Evolutionary conservation across 2,329 filamentous ascomycete species (phyloP).

Genomic region (Ploettnerulaceae sp.): DNA sequence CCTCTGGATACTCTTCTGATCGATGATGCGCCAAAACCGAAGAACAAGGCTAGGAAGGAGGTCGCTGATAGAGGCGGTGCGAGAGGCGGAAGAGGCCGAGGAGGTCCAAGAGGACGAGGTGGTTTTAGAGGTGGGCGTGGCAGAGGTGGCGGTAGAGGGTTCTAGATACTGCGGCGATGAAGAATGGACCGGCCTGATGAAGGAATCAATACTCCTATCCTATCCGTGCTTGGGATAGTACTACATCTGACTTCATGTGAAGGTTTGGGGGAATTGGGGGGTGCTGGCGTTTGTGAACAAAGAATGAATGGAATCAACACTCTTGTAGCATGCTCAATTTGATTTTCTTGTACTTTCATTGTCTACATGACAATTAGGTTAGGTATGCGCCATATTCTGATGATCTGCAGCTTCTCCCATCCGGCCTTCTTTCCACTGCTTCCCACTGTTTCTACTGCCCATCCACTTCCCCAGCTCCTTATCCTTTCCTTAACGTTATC

Average conservation of each 20-base stretch:
- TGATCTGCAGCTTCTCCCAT: constrained; percentile 89
- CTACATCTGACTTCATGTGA: background rate
- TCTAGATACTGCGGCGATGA: constrained; percentile 23
- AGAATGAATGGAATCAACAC: constrained; percentile 11
- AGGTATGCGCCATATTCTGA: constrained; percentile 68
- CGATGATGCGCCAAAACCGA: constrained; percentile 95
- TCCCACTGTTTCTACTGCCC: constrained; percentile 74
- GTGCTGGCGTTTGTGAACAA: constrained; percentile 23
- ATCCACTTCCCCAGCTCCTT: constrained; percentile 50
- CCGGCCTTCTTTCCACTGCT: constrained; percentile 82
- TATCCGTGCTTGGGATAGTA: background rate
- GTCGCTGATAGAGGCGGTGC: constrained; percentile 48
- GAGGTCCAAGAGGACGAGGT: constrained; percentile 43
- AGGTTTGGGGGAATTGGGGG: constrained; percentile 13
- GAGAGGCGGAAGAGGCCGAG: constrained; percentile 42
- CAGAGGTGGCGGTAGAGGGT: constrained; percentile 42
- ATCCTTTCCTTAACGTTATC: constrained; percentile 64
- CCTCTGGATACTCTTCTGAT: constrained; percentile 93
- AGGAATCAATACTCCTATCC: background rate
- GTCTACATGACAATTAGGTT: background rate
- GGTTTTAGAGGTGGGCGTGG: constrained; percentile 41
- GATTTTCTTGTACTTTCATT: background rate
- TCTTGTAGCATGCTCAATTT: background rate
- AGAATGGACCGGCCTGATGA: background rate
- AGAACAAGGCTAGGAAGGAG: constrained; percentile 99